Conservation (phyloP, 257 asterid species). For the Schizonepeta tenuifolia region DNA sequence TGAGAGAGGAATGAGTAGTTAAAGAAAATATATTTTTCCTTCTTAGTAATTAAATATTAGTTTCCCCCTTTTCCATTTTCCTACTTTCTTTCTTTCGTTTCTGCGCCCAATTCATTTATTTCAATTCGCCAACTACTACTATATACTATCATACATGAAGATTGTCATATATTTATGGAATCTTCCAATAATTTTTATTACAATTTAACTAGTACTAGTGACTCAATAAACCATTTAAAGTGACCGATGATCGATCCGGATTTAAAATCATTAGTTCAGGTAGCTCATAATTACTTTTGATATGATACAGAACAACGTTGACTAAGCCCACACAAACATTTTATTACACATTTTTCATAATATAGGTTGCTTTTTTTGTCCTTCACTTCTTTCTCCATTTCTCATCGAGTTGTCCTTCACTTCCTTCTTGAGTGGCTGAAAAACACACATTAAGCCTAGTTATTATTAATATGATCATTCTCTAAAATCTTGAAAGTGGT, state of each 20-base stretch:
- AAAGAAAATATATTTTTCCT: not conserved
- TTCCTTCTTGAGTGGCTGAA: not conserved
- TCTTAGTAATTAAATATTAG: not conserved
- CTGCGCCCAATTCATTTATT: not conserved
- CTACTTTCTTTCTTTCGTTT: not conserved
- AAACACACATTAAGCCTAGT: too few relatives aligned
- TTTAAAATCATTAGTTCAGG: constrained; percentile 16
- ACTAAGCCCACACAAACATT: constrained; percentile 34
- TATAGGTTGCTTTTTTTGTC: constrained; percentile 2
- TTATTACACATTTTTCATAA: constrained; percentile 8
- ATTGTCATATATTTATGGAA: too few relatives aligned
- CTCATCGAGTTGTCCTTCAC: not conserved
- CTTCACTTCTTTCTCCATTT: not conserved
- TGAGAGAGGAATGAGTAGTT: too few relatives aligned
- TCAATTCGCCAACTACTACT: too few relatives aligned
- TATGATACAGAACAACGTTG: constrained; percentile 43
- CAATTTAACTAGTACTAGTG: too few relatives aligned
- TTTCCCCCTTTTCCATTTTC: not conserved
- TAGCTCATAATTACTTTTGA: constrained; percentile 34
- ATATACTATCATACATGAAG: too few relatives aligned
- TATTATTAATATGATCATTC: not conserved
- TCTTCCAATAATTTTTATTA: too few relatives aligned
- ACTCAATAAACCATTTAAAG: too few relatives aligned
- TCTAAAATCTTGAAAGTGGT: not conserved
- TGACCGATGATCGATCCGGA: too few relatives aligned